These are phyloP conservation scores for Ogataea thermomethanolica DNA, from an alignment of 805 yeast genomes.

Conservation along the genomic window DNA sequence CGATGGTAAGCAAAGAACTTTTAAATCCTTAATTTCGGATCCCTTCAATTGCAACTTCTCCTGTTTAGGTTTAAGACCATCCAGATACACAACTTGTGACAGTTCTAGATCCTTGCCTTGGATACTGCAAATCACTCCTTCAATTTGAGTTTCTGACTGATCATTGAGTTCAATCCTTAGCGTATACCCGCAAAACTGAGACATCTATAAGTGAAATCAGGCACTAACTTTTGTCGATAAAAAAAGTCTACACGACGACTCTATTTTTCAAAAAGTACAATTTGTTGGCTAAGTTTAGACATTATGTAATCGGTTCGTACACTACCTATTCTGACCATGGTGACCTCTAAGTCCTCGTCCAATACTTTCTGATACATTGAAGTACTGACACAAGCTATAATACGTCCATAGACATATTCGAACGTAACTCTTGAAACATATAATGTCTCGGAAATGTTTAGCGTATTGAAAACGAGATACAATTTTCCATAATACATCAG, in stretches of 20 bases:
- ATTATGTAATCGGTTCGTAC: too few species aligned
- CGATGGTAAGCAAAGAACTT: constrained; percentile 52
- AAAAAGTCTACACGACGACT: neutral
- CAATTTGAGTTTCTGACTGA: constrained; percentile 25
- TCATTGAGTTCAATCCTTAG: constrained; percentile 43
- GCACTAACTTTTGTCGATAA: neutral
- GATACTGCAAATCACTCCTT: constrained; percentile 27
- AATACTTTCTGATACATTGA: too few species aligned
- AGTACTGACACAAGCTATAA: too few species aligned
- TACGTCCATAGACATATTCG: too few species aligned
- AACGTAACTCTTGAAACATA: too few species aligned
- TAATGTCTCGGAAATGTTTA: too few species aligned
- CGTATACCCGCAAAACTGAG: constrained; percentile 45
- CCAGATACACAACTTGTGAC: constrained; percentile 32
- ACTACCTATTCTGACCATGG: too few species aligned
- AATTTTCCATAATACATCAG: too few species aligned
- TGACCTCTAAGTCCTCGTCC: too few species aligned
- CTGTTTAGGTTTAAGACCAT: constrained; percentile 24
- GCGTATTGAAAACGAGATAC: too few species aligned
- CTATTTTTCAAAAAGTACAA: too few species aligned
- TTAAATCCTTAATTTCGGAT: constrained; percentile 47
- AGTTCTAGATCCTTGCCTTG: constrained; percentile 25
- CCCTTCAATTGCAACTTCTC: constrained; percentile 31
- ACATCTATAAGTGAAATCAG: constrained; percentile 20
- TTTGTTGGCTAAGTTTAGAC: too few species aligned